Evolutionary conservation across 2,329 filamentous ascomycete genomes (phyloP).

Genomic region (Phoma sp.): DNA sequence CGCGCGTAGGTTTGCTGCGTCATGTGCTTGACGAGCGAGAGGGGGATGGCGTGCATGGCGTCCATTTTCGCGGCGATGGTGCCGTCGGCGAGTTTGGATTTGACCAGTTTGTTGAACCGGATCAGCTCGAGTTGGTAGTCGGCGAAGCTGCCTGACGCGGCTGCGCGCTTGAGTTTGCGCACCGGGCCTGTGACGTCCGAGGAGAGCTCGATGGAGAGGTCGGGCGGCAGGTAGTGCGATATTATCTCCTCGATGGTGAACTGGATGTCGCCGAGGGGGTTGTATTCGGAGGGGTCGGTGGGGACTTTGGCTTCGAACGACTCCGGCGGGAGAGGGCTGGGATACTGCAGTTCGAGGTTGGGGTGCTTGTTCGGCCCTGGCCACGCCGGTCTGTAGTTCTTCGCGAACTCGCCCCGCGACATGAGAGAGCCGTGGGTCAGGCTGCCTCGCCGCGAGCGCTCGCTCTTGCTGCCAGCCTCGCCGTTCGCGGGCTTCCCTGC

Average conservation of each 20-base stretch:
- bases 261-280: constrained; percentile 75
- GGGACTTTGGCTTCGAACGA: constrained; percentile 49
- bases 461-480: constrained; percentile 1
- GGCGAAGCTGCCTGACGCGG: constrained; percentile 67
- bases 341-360: constrained; percentile 79
- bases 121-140: constrained; percentile 76
- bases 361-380: constrained; percentile 51
- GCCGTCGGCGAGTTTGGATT: constrained; percentile 69
- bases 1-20: constrained; percentile 88
- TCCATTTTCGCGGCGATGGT: constrained; percentile 75
- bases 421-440: constrained; percentile 52
- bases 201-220: constrained; percentile 70
- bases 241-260: constrained; percentile 68
- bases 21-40: constrained; percentile 74
- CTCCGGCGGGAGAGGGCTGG: constrained; percentile 73
- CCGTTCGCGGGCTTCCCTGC: neutral
- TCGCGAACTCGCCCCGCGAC: constrained; percentile 47
- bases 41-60: constrained; percentile 69
- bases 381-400: constrained; percentile 60
- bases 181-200: constrained; percentile 76
- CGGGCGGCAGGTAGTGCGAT: constrained; percentile 75
- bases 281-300: constrained; percentile 37
- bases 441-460: constrained; percentile 15
- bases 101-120: constrained; percentile 77
- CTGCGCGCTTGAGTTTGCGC: constrained; percentile 76